Percentiles rank a stretch among this genome's conserved stretches.
phyloP scores from a whole-genome alignment of 148 eudicot species.

The Amaranthus cruentus region DNA sequence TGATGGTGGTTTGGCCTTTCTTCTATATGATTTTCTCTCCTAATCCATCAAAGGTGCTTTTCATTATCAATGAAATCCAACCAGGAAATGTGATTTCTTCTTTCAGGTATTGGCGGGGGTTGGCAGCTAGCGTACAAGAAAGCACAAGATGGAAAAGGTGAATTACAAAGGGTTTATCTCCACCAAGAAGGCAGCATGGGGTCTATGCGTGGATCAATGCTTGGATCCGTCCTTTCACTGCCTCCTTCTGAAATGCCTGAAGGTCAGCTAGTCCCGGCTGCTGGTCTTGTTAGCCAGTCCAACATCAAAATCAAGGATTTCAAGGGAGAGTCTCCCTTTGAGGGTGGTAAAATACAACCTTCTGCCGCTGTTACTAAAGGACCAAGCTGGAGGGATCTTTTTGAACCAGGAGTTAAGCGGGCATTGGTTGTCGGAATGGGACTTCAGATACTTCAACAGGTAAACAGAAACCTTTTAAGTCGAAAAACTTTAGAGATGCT shows the following conservation, averaged over 20 bases:
- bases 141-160: slow-evolving; percentile 52
- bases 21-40: neutral
- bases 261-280: slow-evolving; percentile 60
- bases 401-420: slow-evolving; percentile 73
- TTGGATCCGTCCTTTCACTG: slow-evolving; percentile 62
- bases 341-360: slow-evolving; percentile 32
- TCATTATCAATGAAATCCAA: neutral
- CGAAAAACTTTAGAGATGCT: neutral
- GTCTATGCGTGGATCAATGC: slow-evolving; percentile 62
- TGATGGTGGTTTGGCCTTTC: slow-evolving; percentile 1
- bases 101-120: slow-evolving; percentile 76
- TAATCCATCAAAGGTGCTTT: neutral
- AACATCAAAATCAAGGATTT: slow-evolving; percentile 45
- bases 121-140: slow-evolving; percentile 83
- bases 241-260: slow-evolving; percentile 43
- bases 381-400: slow-evolving; percentile 56
- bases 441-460: slow-evolving; percentile 79
- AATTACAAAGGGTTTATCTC: slow-evolving; percentile 64
- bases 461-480: slow-evolving; percentile 15
- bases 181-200: slow-evolving; percentile 60
- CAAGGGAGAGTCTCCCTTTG: slow-evolving; percentile 40
- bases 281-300: slow-evolving; percentile 83
- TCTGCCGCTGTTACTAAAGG: slow-evolving; percentile 42
- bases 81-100: neutral
- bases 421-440: slow-evolving; percentile 73